Base-by-base conservation (phyloP, 2,329 filamentous ascomycete species). In the Elsinoe perseae region DNA sequence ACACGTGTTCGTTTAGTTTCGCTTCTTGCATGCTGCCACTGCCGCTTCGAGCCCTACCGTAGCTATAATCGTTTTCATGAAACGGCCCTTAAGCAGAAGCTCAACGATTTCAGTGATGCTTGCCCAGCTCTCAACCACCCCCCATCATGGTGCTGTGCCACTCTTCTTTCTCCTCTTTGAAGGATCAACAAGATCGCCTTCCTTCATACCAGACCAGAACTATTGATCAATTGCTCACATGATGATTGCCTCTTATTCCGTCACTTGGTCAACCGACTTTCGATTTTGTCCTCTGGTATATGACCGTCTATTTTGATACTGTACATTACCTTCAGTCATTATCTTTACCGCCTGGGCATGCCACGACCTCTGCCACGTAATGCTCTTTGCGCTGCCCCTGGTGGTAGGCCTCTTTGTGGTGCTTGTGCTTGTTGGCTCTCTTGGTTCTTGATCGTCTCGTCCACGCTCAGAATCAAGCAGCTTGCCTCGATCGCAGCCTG, bases 381-480 rank as follows among this genome's bases (percentile, higher is more conserved):
- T 40, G 90, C 92, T 67, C 92, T 80, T 77, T 97, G 92, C 9
- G 92, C 91, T 20, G 92, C 91, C 63, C 76, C 76, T 4, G 75
- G 75, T 27, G 76, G 76, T 62, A 79, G 76, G 18, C 83, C 80
- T 71, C 87, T 80, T 56, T 83, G 80, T 0, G 92, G 92, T 7
- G 83, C 89, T 72, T 95, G 88, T 21, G 91, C 87, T 71, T 83
- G 78, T 65, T 85, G 81, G 66, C 89, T 95, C 77, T 97, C 91
- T 77, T 98, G 89, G 74, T 98, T 98, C 74, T 64, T 90, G 74
- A 98, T 97, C 30, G 93, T 98, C 82, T 98, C 93, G 69, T 98
- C 93, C 57, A 98, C 93, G 65, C 89, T 87, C 66, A 98, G 76
- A 64, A 98, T 97, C 76, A 98, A 75, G 76, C 93, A 98, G 64